Conservation (phyloP, 169 alveolate genomes). For the Ichthyophthirius multifiliis region DNA sequence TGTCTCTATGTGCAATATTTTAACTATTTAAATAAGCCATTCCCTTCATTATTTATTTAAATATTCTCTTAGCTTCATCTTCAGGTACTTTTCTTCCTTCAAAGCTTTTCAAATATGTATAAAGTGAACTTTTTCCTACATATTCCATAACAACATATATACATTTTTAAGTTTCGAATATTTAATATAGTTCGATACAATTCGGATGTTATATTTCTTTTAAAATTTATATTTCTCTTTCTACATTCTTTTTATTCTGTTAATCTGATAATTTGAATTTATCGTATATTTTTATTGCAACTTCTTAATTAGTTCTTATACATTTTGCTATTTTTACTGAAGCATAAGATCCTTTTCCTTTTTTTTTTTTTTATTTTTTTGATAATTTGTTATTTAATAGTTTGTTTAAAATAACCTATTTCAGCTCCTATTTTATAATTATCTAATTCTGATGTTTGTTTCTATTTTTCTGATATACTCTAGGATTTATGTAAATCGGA, state of each 20-base stretch:
- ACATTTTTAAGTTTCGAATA: too few species aligned
- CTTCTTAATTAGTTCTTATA: neutral
- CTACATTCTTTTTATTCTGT: slow-evolving; percentile 60
- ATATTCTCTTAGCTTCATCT: slow-evolving; percentile 60
- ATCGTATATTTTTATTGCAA: slow-evolving; percentile 57
- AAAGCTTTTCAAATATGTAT: slow-evolving; percentile 32
- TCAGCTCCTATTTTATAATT: too few species aligned
- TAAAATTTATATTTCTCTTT: slow-evolving; percentile 68
- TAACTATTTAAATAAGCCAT: slow-evolving; percentile 41
- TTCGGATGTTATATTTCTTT: too few species aligned
- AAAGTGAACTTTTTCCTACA: slow-evolving; percentile 41
- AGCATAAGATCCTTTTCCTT: neutral
- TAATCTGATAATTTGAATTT: slow-evolving; percentile 56
- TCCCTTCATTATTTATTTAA: slow-evolving; percentile 44
- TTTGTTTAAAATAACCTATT: too few species aligned
- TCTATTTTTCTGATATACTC: too few species aligned
- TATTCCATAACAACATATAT: slow-evolving; percentile 50
- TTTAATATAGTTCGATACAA: too few species aligned
- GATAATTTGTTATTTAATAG: too few species aligned
- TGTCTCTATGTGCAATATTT: slow-evolving; percentile 64
- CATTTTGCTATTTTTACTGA: neutral
- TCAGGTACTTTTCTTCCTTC: slow-evolving; percentile 72
- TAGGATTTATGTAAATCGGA: too few species aligned
- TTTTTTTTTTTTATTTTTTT: neutral
- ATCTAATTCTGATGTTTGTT: too few species aligned